Percentiles rank a stretch among this genome's conserved stretches.
Evolutionary conservation across 495 filamentous ascomycete genomes (phyloP).

Genomic region (Rhizodiscina lignyota): DNA sequence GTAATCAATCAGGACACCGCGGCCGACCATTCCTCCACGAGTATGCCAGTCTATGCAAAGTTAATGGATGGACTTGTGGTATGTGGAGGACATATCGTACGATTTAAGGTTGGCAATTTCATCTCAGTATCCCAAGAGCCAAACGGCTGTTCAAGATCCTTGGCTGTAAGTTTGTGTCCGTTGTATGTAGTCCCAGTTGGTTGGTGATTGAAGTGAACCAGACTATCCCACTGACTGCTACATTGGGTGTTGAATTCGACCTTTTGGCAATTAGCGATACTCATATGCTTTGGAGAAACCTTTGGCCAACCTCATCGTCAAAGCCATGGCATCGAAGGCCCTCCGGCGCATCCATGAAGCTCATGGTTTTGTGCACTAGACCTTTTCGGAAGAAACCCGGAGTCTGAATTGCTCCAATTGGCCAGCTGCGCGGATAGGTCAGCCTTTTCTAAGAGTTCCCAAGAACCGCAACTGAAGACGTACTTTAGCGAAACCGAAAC

Average conservation of each 20-base stretch:
- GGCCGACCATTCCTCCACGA: constrained; percentile 33
- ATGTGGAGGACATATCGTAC: not conserved
- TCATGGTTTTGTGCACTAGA: constrained; percentile 31
- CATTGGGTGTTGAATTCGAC: constrained; percentile 30
- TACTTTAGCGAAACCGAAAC: constrained; percentile 44
- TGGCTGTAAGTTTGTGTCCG: constrained; percentile 16
- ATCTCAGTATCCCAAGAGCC: constrained; percentile 10
- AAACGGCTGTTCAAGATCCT: constrained; percentile 11
- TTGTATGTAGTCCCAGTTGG: constrained; percentile 36
- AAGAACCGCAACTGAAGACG: constrained; percentile 3
- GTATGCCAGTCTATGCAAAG: constrained; percentile 15
- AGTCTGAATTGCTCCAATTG: constrained; percentile 28
- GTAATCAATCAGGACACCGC: constrained; percentile 40
- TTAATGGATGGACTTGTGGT: not conserved
- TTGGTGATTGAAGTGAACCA: constrained; percentile 27
- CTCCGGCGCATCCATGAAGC: constrained; percentile 24
- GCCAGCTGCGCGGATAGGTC: constrained; percentile 13
- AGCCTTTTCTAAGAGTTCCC: not conserved
- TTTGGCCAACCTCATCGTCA: constrained; percentile 22
- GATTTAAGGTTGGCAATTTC: constrained; percentile 18
- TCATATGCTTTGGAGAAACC: not conserved
- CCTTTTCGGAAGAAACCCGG: constrained; percentile 34
- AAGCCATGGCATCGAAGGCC: constrained; percentile 17
- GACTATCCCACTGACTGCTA: constrained; percentile 25
- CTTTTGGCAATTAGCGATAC: constrained; percentile 2